Conservation (phyloP, 2,329 filamentous ascomycete species). For the Aureobasidium sp. region DNA sequence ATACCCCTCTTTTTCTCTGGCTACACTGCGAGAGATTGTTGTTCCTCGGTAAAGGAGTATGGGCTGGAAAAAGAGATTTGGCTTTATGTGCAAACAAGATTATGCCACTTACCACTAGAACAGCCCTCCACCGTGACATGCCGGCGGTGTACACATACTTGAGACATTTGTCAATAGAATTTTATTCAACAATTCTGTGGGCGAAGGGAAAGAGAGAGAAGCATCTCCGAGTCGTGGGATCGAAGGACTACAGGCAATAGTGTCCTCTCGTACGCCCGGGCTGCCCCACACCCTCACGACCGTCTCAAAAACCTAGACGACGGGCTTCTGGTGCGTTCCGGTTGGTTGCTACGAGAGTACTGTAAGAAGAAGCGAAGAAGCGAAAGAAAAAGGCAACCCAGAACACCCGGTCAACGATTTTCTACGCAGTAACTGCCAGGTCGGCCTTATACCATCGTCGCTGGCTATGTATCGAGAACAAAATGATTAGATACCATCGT, state of each 20-base stretch:
- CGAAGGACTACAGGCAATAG: conserved; percentile 3
- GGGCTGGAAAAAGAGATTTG: neutral
- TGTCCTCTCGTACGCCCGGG: neutral
- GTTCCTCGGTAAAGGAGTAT: neutral
- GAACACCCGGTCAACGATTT: conserved; percentile 7
- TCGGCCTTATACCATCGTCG: neutral
- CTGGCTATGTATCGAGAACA: neutral
- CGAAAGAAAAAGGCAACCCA: neutral
- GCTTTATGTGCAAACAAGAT: neutral
- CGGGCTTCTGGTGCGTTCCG: neutral
- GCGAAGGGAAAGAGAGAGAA: neutral
- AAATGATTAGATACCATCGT: neutral
- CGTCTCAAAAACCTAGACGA: neutral
- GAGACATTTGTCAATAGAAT: conserved; percentile 6
- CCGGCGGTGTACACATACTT: neutral
- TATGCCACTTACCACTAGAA: neutral
- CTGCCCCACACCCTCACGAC: neutral
- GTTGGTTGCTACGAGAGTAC: neutral
- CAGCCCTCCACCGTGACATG: neutral
- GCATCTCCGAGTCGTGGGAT: neutral
- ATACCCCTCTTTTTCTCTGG: neutral
- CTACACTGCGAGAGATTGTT: neutral
- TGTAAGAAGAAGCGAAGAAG: neutral
- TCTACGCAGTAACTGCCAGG: neutral
- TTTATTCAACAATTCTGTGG: neutral